These are phyloP conservation scores for Mycothermus thermophilus DNA, from an alignment of 495 filamentous ascomycete genomes.

Conservation along the genomic window DNA sequence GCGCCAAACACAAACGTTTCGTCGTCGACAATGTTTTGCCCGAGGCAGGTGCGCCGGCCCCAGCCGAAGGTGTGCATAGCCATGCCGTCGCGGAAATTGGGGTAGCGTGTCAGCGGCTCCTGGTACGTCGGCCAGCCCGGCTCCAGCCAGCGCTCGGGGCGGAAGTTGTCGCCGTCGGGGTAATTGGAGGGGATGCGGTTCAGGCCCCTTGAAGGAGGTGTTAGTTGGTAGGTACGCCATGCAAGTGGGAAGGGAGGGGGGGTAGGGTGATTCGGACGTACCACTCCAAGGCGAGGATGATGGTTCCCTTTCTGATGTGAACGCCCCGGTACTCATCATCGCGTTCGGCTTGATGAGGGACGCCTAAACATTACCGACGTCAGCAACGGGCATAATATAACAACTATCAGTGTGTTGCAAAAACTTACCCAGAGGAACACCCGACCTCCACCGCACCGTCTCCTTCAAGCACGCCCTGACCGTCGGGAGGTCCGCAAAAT, in stretches of 20 bases:
- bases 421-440: constrained; percentile 31
- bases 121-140: constrained; percentile 41
- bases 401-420: no score
- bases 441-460: constrained; percentile 45
- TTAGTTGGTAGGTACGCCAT: background rate
- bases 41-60: constrained; percentile 49
- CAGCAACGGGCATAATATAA: no score
- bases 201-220: constrained; percentile 25
- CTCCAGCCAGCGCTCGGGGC: constrained; percentile 41
- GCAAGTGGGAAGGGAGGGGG: background rate
- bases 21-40: constrained; percentile 48
- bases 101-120: constrained; percentile 35
- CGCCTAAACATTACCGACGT: constrained; percentile 16
- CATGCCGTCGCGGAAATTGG: constrained; percentile 37
- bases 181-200: constrained; percentile 35
- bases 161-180: constrained; percentile 39
- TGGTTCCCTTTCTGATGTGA: constrained; percentile 36
- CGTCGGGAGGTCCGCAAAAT: constrained; percentile 33
- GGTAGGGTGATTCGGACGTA: constrained; percentile 6
- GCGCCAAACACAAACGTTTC: constrained; percentile 38
- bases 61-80: constrained; percentile 46
- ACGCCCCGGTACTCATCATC: constrained; percentile 38
- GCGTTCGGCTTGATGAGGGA: constrained; percentile 38
- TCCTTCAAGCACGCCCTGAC: constrained; percentile 48
- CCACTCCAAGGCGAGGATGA: constrained; percentile 44